Evolutionary conservation across 768 basidiomycete species (phyloP), one percentile per base, ranked within the genome.

Genomic region (Suillus fuscotomentosus): DNA sequence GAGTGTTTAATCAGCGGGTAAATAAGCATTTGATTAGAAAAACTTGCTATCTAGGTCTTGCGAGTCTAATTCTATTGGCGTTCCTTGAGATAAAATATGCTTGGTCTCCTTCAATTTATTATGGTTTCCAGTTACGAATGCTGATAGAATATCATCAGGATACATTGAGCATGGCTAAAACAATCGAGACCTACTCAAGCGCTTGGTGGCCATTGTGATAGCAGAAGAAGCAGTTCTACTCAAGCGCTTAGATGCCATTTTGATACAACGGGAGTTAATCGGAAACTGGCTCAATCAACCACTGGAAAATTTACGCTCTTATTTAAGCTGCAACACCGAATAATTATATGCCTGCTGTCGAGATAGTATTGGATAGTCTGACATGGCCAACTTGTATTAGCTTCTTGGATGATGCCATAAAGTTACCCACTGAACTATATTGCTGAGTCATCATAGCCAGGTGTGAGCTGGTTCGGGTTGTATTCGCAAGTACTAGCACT

Each of bases 91-190:
- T 20, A 99, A 82, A 72, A 99, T 98, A 39, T 86, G 85, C 70
- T 87, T 86, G 65, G 96, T 94, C 78, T 99, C 97, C 65, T 82
- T 84, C 34, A 99, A 81, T 76, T 99, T 99, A 81, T 95, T 94
- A 22, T 88, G 85, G 73, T 99, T 98, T 34, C 95, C 94, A 0
- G 97, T 98, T 20, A 98, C 94, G 75, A 98, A 97, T 31, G 91
- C 95, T 97, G 62, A 24, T 59, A 41, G n/a, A 14, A 65, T 6
- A 22, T 50, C 15, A 36, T 76, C 56, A 74, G 53, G 59, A 38
- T 13, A 14, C n/a, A 15, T 27, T 42, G 43, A 13, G 14, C 47
- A 43, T n/a, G 5, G 15, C 36, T 50, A 10, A 11, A 34, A 11
- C 41, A 34, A 47, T 22, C 34, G 27, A 20, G n/a, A 60, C 70